Conservation (phyloP, 257 asterid genomes). For the Solanum dulcamara region DNA sequence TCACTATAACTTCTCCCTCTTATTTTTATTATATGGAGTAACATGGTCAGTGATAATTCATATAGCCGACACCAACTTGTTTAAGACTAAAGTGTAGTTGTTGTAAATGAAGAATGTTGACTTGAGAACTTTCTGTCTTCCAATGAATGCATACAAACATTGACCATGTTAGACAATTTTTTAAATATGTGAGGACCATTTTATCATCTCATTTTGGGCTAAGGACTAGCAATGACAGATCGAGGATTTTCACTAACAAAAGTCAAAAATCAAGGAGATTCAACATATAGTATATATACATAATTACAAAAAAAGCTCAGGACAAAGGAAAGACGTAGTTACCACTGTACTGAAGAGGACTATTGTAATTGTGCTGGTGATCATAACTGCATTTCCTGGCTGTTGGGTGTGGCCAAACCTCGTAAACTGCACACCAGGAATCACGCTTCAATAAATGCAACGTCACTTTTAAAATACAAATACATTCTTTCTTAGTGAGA, state of each 20-base stretch:
- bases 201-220: background rate
- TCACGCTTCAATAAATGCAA: background rate
- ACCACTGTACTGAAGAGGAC: slow-evolving; percentile 70
- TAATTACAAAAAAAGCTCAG: background rate
- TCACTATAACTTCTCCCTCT: background rate
- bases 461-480: background rate
- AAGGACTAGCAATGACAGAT: background rate
- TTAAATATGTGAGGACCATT: background rate
- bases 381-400: slow-evolving; percentile 55
- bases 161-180: no score
- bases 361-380: slow-evolving; percentile 65
- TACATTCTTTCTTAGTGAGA: background rate
- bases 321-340: background rate
- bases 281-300: background rate
- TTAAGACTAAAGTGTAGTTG: background rate
- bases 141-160: background rate
- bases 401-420: slow-evolving; percentile 59
- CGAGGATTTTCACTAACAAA: background rate
- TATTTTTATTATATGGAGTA: background rate
- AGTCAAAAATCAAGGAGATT: background rate
- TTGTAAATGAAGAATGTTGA: background rate
- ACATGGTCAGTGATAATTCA: background rate
- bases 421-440: slow-evolving; percentile 41
- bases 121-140: background rate
- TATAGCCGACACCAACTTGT: background rate